Percentiles rank a stretch among this genome's conserved stretches.
phyloP scores from a whole-genome alignment of 1,284 basidiomycete species.

The Rhodotorula glutinis region DNA sequence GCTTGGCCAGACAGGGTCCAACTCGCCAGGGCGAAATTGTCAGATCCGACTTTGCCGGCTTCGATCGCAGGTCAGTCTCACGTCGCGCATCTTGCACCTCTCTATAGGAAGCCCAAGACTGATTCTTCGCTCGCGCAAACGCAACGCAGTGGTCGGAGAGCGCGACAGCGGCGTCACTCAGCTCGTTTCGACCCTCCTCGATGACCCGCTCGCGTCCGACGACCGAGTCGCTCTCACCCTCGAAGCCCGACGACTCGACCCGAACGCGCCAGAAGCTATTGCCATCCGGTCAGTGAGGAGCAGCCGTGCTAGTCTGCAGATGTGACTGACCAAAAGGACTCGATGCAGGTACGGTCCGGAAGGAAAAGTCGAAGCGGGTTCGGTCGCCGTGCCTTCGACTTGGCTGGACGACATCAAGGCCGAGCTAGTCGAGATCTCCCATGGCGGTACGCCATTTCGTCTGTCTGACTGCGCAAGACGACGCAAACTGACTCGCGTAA shows the following conservation, averaged over 20 bases:
- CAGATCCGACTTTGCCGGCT: neutral
- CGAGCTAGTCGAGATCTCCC: constrained; percentile 28
- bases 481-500: neutral
- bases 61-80: constrained; percentile 14
- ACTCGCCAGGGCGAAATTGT: neutral
- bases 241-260: constrained; percentile 19
- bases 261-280: constrained; percentile 15
- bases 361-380: neutral
- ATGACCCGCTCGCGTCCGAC: constrained; percentile 35
- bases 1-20: constrained; percentile 20
- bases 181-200: constrained; percentile 28
- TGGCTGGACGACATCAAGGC: constrained; percentile 30
- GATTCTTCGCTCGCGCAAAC: no score
- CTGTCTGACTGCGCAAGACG: no score
- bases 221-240: constrained; percentile 25
- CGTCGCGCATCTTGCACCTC: no score
- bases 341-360: constrained; percentile 16
- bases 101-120: no score
- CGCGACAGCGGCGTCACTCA: constrained; percentile 6
- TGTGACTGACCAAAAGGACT: neutral
- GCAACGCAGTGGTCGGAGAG: constrained; percentile 29
- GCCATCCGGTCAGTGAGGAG: constrained; percentile 3
- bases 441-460: constrained; percentile 17
- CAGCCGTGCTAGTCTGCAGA: no score
- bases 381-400: constrained; percentile 15